These are phyloP conservation scores for Podaxis carcinomalis DNA, from an alignment of 768 basidiomycete species.

Conservation along the genomic window DNA sequence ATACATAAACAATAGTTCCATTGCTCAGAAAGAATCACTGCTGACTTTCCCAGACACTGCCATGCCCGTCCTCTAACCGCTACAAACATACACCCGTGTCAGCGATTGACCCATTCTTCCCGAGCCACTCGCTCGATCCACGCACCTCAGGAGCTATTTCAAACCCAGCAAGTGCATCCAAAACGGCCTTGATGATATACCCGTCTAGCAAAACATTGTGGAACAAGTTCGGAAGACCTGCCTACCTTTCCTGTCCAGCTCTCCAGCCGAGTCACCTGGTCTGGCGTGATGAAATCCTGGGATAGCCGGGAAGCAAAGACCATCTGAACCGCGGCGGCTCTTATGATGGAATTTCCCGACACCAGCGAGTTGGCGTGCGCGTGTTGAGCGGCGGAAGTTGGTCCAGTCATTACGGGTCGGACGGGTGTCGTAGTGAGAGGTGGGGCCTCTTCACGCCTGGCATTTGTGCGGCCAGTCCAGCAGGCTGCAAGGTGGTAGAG, in stretches of 20 bases:
- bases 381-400: constrained; percentile 19
- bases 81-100: constrained; percentile 20
- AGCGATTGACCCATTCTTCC: constrained; percentile 15
- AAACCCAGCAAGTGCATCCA: constrained; percentile 50
- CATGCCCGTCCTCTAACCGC: constrained; percentile 49
- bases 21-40: constrained; percentile 12
- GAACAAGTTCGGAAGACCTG: constrained; percentile 12
- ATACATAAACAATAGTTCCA: constrained; percentile 2
- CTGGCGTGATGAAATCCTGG: constrained; percentile 71
- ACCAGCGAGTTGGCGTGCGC: constrained; percentile 19
- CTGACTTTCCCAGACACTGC: constrained; percentile 52
- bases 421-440: constrained; percentile 45
- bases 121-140: constrained; percentile 14
- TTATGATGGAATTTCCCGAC: constrained; percentile 36
- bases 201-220: constrained; percentile 3
- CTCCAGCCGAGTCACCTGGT: constrained; percentile 55
- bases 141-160: constrained; percentile 49
- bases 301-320: constrained; percentile 75
- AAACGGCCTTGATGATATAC: constrained; percentile 34
- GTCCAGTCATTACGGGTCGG: constrained; percentile 29
- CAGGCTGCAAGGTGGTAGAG: constrained; percentile 73
- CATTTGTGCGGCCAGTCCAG: constrained; percentile 42
- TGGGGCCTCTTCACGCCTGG: constrained; percentile 23
- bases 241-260: constrained; percentile 50
- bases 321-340: constrained; percentile 79